A percentile compares a stretch with the other conserved stretches of the same genome.
These are phyloP conservation scores for Emmonsia crescens DNA, from an alignment of 2,329 filamentous ascomycete species.

Conservation along the genomic window DNA sequence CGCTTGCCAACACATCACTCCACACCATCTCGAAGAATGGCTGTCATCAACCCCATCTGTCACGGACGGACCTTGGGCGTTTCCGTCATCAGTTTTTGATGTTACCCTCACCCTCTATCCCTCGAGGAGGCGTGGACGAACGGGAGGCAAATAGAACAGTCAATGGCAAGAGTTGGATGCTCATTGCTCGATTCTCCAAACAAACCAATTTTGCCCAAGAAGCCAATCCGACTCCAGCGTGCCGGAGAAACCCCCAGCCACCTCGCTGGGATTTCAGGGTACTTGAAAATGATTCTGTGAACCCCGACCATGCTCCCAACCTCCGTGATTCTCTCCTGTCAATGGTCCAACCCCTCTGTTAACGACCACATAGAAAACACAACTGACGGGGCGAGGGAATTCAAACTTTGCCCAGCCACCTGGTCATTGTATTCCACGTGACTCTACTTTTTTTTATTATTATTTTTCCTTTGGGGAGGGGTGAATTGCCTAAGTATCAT, in stretches of 20 bases:
- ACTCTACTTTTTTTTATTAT: too few species aligned
- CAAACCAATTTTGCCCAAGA: background rate
- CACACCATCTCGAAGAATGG: slow-evolving; percentile 3
- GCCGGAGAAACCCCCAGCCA: background rate
- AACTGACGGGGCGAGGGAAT: too few species aligned
- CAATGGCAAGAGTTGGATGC: background rate
- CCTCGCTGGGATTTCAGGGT: background rate
- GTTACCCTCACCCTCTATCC: background rate
- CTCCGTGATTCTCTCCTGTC: background rate
- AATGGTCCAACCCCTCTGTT: background rate
- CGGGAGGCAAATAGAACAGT: background rate
- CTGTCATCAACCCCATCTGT: background rate
- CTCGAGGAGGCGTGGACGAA: background rate
- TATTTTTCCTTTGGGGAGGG: too few species aligned
- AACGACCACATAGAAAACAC: background rate
- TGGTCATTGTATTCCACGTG: background rate
- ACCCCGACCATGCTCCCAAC: background rate
- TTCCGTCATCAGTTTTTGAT: background rate
- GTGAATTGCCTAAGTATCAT: background rate
- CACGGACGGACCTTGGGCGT: background rate
- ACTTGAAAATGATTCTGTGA: background rate
- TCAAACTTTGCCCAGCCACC: background rate
- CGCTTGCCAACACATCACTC: slow-evolving; percentile 17
- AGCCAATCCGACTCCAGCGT: background rate
- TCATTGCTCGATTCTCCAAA: background rate